Percentiles rank a stretch among this genome's conserved stretches.
Conservation (phyloP, 2,329 filamentous ascomycete species). For the Neoarthrinium moseri region DNA sequence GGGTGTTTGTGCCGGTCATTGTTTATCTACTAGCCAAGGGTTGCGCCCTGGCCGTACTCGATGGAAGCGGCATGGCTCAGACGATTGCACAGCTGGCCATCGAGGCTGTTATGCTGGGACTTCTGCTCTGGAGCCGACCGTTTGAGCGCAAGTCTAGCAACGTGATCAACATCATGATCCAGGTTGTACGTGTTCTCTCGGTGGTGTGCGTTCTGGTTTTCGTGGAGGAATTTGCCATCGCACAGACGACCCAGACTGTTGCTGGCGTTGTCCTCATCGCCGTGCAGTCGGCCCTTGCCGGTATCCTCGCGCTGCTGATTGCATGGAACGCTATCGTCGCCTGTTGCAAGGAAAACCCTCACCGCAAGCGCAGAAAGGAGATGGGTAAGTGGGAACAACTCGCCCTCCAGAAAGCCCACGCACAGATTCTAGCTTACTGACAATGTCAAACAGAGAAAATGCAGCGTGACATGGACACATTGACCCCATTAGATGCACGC, state of each 20-base stretch:
- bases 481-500: slow-evolving; percentile 83
- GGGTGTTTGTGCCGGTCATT: slow-evolving; percentile 89
- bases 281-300: slow-evolving; percentile 84
- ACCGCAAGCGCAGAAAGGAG: slow-evolving; percentile 84
- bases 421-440: slow-evolving; percentile 46
- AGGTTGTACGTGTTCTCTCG: slow-evolving; percentile 84
- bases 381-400: slow-evolving; percentile 62
- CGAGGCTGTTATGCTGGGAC: slow-evolving; percentile 73
- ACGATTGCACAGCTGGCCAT: slow-evolving; percentile 76
- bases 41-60: slow-evolving; percentile 77
- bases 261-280: slow-evolving; percentile 91
- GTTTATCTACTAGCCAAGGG: slow-evolving; percentile 90
- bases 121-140: slow-evolving; percentile 82
- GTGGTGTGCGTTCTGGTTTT: slow-evolving; percentile 89
- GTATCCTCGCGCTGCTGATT: slow-evolving; percentile 81
- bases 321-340: slow-evolving; percentile 82
- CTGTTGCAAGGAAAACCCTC: slow-evolving; percentile 84
- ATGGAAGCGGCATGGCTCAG: slow-evolving; percentile 83
- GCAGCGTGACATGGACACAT: slow-evolving; percentile 73
- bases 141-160: slow-evolving; percentile 86
- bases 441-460: slow-evolving; percentile 69
- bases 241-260: slow-evolving; percentile 89
- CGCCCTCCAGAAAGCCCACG: neutral
- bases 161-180: slow-evolving; percentile 90
- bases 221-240: slow-evolving; percentile 86